phyloP scores from a whole-genome alignment of 768 basidiomycete species.

The Hortiboletus campestris region DNA sequence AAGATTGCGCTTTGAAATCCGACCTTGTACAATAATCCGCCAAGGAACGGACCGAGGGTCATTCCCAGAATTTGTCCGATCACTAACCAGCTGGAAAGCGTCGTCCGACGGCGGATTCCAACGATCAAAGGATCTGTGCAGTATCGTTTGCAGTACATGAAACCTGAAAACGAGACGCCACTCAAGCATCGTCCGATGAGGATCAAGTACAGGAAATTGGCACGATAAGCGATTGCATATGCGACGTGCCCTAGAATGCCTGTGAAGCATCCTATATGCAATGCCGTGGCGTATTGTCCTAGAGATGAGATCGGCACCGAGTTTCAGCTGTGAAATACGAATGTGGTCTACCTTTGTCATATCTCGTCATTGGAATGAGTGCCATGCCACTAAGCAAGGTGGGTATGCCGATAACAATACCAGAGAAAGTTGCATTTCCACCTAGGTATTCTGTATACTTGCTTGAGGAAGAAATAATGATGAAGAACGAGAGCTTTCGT shows the following conservation, averaged over 20 bases:
- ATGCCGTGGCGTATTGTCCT: constrained; percentile 56
- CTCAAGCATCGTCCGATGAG: constrained; percentile 67
- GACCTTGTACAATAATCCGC: constrained; percentile 59
- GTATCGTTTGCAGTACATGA: constrained; percentile 69
- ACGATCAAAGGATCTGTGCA: constrained; percentile 67
- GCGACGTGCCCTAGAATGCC: constrained; percentile 56
- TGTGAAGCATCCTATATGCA: constrained; percentile 52
- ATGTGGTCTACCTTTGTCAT: constrained; percentile 50
- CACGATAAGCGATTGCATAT: constrained; percentile 59
- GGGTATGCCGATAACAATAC: constrained; percentile 65
- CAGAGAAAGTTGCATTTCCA: constrained; percentile 68
- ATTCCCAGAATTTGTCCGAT: constrained; percentile 62
- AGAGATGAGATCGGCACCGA: not conserved
- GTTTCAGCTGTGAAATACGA: not conserved
- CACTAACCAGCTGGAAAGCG: constrained; percentile 60
- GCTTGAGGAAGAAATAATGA: constrained; percentile 65
- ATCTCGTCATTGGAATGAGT: constrained; percentile 53
- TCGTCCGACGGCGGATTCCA: constrained; percentile 60
- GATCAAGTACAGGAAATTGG: constrained; percentile 64
- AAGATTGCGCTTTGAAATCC: constrained; percentile 55
- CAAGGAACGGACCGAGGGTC: constrained; percentile 62
- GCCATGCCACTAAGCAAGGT: constrained; percentile 57
- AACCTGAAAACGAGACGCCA: constrained; percentile 58
- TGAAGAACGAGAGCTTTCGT: constrained; percentile 63
- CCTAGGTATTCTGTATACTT: constrained; percentile 61